These are phyloP conservation scores for Gnomoniopsis sp. DNA, from an alignment of 2,329 filamentous ascomycete species.

Conservation along the genomic window DNA sequence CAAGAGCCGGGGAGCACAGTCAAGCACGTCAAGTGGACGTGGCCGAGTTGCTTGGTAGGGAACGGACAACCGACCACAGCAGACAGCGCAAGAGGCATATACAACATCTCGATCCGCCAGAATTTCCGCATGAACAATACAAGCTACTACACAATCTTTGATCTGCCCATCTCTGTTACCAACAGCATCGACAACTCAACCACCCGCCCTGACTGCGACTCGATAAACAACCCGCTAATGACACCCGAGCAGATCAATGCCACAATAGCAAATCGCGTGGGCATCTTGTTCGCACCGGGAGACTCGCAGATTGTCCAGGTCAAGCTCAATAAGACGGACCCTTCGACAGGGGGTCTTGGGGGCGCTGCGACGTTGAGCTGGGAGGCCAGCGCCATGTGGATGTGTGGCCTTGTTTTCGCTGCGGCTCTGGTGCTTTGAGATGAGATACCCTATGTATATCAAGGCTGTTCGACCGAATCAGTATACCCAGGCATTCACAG, in stretches of 20 bases:
- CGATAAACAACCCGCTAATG: slow-evolving; percentile 49
- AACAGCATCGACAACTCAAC: slow-evolving; percentile 53
- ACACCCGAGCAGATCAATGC: slow-evolving; percentile 42
- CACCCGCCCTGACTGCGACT: slow-evolving; percentile 45
- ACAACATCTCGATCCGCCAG: slow-evolving; percentile 72
- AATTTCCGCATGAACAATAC: slow-evolving; percentile 63
- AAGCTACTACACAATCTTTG: slow-evolving; percentile 67
- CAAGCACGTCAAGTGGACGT: slow-evolving; percentile 70
- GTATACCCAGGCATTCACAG: neutral
- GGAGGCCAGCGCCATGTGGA: slow-evolving; percentile 29
- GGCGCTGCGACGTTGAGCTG: slow-evolving; percentile 31
- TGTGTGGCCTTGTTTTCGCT: slow-evolving; percentile 30
- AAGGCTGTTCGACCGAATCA: too few relatives aligned
- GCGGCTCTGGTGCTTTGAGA: slow-evolving; percentile 29
- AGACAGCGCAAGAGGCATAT: slow-evolving; percentile 54
- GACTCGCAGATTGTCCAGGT: slow-evolving; percentile 44
- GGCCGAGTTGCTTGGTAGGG: slow-evolving; percentile 66
- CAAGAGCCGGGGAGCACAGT: slow-evolving; percentile 66
- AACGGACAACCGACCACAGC: slow-evolving; percentile 45
- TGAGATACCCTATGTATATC: neutral
- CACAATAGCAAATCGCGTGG: slow-evolving; percentile 39
- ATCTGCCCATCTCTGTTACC: slow-evolving; percentile 65
- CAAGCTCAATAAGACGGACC: slow-evolving; percentile 14
- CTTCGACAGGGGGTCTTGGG: slow-evolving; percentile 23
- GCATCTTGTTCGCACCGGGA: slow-evolving; percentile 50